Conservation (phyloP, 495 filamentous ascomycete species). For the Aspergillus hancockii region DNA sequence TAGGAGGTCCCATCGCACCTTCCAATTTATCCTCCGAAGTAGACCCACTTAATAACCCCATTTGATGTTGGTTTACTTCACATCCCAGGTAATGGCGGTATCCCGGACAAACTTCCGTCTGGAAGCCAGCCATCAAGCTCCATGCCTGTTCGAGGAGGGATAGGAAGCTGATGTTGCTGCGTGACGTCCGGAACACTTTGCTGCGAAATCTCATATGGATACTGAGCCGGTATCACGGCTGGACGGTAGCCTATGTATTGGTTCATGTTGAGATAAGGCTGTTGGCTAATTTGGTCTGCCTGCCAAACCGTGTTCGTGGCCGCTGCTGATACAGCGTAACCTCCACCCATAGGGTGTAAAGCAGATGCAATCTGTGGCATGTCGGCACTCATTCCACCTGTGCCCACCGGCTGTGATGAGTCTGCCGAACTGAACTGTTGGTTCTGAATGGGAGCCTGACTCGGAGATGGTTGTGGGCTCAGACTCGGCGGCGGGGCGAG, state of each 20-base stretch:
- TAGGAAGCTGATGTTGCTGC: constrained; percentile 7
- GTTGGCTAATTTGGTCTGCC: constrained; percentile 11
- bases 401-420: constrained; percentile 12
- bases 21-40: neutral
- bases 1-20: neutral
- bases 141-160: constrained; percentile 27
- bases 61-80: constrained; percentile 6
- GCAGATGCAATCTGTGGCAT: constrained; percentile 18
- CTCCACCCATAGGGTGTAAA: constrained; percentile 30
- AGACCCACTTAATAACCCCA: neutral
- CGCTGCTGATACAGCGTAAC: constrained; percentile 15
- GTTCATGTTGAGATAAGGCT: constrained; percentile 5
- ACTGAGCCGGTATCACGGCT: constrained; percentile 25
- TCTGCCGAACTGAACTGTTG: constrained; percentile 12
- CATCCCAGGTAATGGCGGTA: constrained; percentile 37
- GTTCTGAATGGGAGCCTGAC: constrained; percentile 15
- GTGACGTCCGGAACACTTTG: constrained; percentile 19
- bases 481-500: neutral
- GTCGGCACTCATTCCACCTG: constrained; percentile 19
- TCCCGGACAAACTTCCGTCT: constrained; percentile 36
- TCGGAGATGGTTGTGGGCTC: constrained; percentile 8
- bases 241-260: constrained; percentile 16
- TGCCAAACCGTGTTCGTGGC: constrained; percentile 13
- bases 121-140: constrained; percentile 42
- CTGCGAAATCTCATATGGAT: constrained; percentile 29